Evolutionary conservation across 257 asterid species (phyloP).

Genomic region (Capsicum pubescens): DNA sequence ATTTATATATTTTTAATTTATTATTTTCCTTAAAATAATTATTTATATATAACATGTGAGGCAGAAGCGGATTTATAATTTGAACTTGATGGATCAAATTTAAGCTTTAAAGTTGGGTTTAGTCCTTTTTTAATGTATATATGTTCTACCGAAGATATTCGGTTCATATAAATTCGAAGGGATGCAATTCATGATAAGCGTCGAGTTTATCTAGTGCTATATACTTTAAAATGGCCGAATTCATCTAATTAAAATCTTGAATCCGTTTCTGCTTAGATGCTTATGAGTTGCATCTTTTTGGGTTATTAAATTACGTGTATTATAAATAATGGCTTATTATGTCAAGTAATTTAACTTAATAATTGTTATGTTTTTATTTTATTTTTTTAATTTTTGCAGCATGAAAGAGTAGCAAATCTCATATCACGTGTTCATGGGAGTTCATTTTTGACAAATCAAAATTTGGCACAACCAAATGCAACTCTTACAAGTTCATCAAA

Average conservation of each 20-base stretch:
- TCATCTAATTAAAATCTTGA: not conserved
- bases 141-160: too few relatives aligned
- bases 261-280: rapidly evolving
- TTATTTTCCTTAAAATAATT: too few relatives aligned
- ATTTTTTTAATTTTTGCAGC: conserved; percentile 37
- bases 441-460: not conserved
- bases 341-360: not conserved
- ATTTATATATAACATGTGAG: too few relatives aligned
- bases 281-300: not conserved
- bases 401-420: conserved; percentile 40
- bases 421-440: conserved; percentile 47
- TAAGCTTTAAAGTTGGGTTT: too few relatives aligned
- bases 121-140: too few relatives aligned
- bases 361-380: not conserved
- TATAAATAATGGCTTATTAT: not conserved
- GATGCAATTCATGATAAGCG: too few relatives aligned
- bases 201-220: not conserved
- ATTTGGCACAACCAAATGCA: conserved; percentile 22
- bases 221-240: not conserved
- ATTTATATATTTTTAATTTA: too few relatives aligned
- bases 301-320: not conserved
- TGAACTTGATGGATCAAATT: too few relatives aligned
- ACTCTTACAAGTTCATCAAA: conserved; percentile 31
- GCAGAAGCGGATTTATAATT: too few relatives aligned
- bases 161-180: too few relatives aligned